Base-by-base conservation (phyloP, 257 asterid species). In the Przewalskia tangutica region DNA sequence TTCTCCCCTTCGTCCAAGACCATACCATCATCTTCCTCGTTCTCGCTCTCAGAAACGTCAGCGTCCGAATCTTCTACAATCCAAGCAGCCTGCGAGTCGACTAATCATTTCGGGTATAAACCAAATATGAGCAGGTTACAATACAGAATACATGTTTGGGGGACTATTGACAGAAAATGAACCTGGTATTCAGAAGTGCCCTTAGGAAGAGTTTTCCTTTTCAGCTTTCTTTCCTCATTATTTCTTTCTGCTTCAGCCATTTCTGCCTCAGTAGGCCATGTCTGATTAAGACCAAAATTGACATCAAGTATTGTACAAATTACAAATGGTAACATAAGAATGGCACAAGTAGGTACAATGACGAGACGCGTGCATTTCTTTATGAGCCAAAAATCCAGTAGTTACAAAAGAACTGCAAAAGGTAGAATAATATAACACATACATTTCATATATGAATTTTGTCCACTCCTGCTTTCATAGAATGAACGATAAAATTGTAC, bases 131-230 rank as follows among this genome's bases (percentile, higher is more conserved):
- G 14, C 8, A 14, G 62, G 62, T 50, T 75, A 48, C 46, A 75
- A 48, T 23, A 75, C 12, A 75, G 23, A 75, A 75, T 14, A 75
- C 79, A 75, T 23, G 62, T 50, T 50, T 50, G 42, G 46, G 62
- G 40, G 50, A 75, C 62, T 2, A 48, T 50, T 7, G 23, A 23
- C 79, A 75, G 79, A 50, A 73, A 50, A 59, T 71, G 81, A 83
- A 96, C 99, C 97, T 94, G 98, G 84, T 96, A 96, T 34, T 96
- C 99, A 83, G 98, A 94, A 65, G 91, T 92, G 81, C 98, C 98
- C 85, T 62, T 85, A 65, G 98, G 98, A 82, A 91, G 91, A 80
- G 79, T 88, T 88, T 85, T 96, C 89, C 81, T 90, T 84, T 89
- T 92, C 85, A 84, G 89, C 87, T 82, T 91, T 88, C 86, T 90